Base-by-base conservation (phyloP, 345 rosid genomes). In the Syzygium jambos region DNA sequence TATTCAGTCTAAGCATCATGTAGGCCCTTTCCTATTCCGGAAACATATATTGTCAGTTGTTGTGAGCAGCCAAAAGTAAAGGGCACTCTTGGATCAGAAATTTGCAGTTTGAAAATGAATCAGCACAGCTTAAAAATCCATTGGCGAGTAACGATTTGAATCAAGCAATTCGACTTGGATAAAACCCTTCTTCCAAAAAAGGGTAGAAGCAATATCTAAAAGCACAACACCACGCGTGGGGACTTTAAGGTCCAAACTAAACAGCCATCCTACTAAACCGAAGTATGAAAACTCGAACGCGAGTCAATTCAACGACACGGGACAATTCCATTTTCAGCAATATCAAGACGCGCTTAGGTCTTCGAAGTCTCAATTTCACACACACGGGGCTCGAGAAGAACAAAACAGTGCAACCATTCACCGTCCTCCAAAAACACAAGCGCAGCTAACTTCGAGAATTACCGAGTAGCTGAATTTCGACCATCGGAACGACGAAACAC, bases 1-100 rank as follows among this genome's bases (percentile, higher is more conserved):
- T 90, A 87, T 92, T 91, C 95, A 94, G 92, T 56, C 96, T 93
- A 51, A 96, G 91, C 98, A 96, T 95, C 97, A 96, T 93, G 85
- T 94, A 96, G 53, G 97, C 99, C 86, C 99, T 90, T 86, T 96
- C 99, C 99, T 98, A 57, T 34, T 73, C 25, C 25, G 1, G 80
- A 73, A 73, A 73, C 80, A 73, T 34, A 19, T 73, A 34, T 19
- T 2, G 49, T 73, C 80, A 73, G 49, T 73, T 11, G 49, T 73
- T 34, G 80, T 9, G 9, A 34, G 23, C 80, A 9, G 46, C 11
- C 49, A 17, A 73, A 73, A 73, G 16, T 5, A 73, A 34, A 19
- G 78, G 23, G 43, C 78, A 11, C 41, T 73, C 19, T 73, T 10
- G 25, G 49, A 73, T 73, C 80, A 19, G 80, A 19, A 68, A 73